phyloP scores from a whole-genome alignment of 805 yeast species.

The Diddensiella caesifluorescens region DNA sequence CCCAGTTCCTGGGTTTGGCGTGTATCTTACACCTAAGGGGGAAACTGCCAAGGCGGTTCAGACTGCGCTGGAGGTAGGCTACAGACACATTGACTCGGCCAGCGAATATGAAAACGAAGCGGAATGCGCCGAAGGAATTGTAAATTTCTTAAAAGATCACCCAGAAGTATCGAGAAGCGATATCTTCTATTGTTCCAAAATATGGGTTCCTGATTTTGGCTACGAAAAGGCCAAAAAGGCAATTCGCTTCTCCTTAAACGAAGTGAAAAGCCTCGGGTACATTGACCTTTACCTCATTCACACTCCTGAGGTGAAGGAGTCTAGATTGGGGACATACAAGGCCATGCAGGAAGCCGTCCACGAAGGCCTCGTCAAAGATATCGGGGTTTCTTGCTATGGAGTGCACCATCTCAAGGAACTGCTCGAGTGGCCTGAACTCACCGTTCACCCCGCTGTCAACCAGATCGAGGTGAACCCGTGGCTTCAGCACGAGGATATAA shows the following conservation, averaged over 20 bases:
- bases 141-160: constrained; percentile 43
- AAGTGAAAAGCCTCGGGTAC: constrained; percentile 44
- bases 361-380: constrained; percentile 44
- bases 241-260: constrained; percentile 50
- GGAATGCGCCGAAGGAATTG: constrained; percentile 57
- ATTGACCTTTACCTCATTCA: constrained; percentile 68
- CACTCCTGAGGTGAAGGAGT: constrained; percentile 35
- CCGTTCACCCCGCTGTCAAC: constrained; percentile 62
- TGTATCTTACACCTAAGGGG: constrained; percentile 46
- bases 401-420: constrained; percentile 51
- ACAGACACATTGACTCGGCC: constrained; percentile 73
- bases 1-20: constrained; percentile 42
- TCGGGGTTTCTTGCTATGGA: constrained; percentile 66
- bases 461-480: constrained; percentile 85
- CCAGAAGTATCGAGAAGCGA: constrained; percentile 47
- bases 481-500: constrained; percentile 61
- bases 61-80: constrained; percentile 58
- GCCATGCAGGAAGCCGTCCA: constrained; percentile 48
- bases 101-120: constrained; percentile 58
- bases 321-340: constrained; percentile 21
- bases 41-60: constrained; percentile 39
- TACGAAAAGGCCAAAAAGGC: constrained; percentile 50
- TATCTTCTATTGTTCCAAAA: constrained; percentile 55
- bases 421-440: constrained; percentile 41
- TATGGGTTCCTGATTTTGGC: constrained; percentile 72